Conservation (phyloP, 768 basidiomycete genomes). For the Kwoniella newhampshirensis region DNA sequence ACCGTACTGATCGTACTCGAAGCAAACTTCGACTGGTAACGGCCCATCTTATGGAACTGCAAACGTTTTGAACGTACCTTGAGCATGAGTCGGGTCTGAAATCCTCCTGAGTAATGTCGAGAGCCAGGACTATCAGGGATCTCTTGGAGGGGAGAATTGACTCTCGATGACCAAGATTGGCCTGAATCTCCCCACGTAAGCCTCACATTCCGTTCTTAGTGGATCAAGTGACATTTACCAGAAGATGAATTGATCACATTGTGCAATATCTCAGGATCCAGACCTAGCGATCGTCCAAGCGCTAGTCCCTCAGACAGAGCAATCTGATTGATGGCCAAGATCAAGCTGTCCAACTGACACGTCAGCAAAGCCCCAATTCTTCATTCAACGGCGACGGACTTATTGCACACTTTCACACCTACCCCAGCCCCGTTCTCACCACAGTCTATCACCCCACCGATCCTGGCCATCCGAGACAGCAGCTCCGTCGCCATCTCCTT, state of each 20-base stretch:
- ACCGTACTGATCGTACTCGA: too few relatives aligned
- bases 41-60: too few relatives aligned
- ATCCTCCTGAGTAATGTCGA: conserved; percentile 37
- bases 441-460: conserved; percentile 38
- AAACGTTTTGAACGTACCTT: conserved; percentile 37
- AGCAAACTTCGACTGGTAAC: too few relatives aligned
- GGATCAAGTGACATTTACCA: conserved; percentile 14
- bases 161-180: conserved; percentile 45
- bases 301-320: conserved; percentile 43
- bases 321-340: conserved; percentile 48
- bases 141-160: conserved; percentile 39
- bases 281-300: conserved; percentile 36
- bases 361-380: neutral
- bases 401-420: conserved; percentile 48
- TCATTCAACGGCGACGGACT: conserved; percentile 23
- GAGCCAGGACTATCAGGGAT: conserved; percentile 30
- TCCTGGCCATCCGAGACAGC: conserved; percentile 37
- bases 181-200: conserved; percentile 16
- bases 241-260: conserved; percentile 42
- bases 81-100: conserved; percentile 43
- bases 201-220: neutral
- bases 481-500: conserved; percentile 33
- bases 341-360: conserved; percentile 23
- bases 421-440: conserved; percentile 43
- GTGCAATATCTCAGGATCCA: conserved; percentile 36